Evolutionary conservation across 116 monocot genomes (phyloP).

Genomic region (Phalaenopsis hybrid): DNA sequence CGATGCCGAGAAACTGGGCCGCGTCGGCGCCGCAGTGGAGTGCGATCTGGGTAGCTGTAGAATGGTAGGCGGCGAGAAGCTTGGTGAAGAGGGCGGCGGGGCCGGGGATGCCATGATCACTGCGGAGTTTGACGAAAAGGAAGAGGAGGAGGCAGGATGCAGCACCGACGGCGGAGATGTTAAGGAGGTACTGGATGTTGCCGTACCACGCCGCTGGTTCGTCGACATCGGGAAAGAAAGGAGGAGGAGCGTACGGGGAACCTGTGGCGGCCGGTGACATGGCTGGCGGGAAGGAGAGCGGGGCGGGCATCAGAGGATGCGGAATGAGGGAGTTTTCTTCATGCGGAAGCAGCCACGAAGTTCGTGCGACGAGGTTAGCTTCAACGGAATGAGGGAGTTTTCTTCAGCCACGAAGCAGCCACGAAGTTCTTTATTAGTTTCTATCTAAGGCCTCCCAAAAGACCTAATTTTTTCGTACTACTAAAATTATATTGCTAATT

Average conservation of each 20-base stretch:
- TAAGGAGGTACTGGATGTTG: constrained; percentile 90
- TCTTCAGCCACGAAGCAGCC: too few species aligned
- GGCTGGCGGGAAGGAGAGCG: background rate
- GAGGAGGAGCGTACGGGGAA: constrained; percentile 7
- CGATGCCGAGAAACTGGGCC: constrained; percentile 83
- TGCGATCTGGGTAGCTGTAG: constrained; percentile 65
- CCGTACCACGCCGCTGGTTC: constrained; percentile 69
- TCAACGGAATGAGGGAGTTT: background rate
- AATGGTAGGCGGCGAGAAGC: constrained; percentile 83
- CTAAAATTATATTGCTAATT: too few species aligned
- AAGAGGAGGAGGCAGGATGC: constrained; percentile 78
- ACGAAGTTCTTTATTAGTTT: background rate
- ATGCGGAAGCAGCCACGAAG: background rate
- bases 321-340: background rate
- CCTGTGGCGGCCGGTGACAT: constrained; percentile 2
- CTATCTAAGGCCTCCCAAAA: background rate
- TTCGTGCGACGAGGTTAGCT: background rate
- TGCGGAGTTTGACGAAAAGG: constrained; percentile 88
- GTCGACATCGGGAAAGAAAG: constrained; percentile 24
- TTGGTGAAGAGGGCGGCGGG: constrained; percentile 73
- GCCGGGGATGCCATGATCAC: constrained; percentile 78
- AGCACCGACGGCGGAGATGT: constrained; percentile 76
- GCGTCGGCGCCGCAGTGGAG: constrained; percentile 95
- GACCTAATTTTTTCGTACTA: background rate
- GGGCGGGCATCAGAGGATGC: background rate